A percentile compares a stretch with the other conserved stretches of the same genome.
Evolutionary conservation across 257 asterid species (phyloP).

Genomic region (Thymus quinquecostatus): DNA sequence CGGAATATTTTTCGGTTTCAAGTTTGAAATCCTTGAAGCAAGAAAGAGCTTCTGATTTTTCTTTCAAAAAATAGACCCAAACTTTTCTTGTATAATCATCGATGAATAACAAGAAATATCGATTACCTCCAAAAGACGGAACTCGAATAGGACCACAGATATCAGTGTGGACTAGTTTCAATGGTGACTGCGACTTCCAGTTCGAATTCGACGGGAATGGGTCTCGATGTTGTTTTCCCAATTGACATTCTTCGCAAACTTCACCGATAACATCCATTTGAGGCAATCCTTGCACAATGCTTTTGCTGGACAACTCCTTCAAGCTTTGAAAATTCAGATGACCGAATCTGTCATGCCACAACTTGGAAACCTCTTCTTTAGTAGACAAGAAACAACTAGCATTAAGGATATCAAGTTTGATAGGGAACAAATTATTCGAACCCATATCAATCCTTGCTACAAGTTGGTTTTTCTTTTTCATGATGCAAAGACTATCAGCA

Average conservation of each 20-base stretch:
- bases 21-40: background rate
- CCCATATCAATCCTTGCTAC: too few relatives aligned
- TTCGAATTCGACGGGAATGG: background rate
- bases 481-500: background rate
- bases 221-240: background rate
- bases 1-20: background rate
- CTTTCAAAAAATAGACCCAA: conserved; percentile 1
- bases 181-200: background rate
- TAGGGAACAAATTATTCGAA: too few relatives aligned
- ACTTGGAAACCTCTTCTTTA: background rate
- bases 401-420: background rate
- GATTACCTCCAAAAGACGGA: background rate
- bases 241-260: too few relatives aligned
- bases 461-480: too few relatives aligned
- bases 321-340: conserved; percentile 11
- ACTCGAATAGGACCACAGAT: background rate
- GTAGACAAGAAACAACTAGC: background rate
- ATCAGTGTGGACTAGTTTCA: background rate
- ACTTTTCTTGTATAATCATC: conserved; percentile 8
- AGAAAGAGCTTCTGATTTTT: conserved; percentile 10
- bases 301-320: background rate
- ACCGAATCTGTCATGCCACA: conserved; percentile 11
- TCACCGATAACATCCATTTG: background rate
- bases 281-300: background rate
- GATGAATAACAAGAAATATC: background rate